Evolutionary conservation across 108 stramenopile genomes (phyloP), one percentile per base, ranked within the genome.

Genomic region (Fragilariopsis cylindrus): DNA sequence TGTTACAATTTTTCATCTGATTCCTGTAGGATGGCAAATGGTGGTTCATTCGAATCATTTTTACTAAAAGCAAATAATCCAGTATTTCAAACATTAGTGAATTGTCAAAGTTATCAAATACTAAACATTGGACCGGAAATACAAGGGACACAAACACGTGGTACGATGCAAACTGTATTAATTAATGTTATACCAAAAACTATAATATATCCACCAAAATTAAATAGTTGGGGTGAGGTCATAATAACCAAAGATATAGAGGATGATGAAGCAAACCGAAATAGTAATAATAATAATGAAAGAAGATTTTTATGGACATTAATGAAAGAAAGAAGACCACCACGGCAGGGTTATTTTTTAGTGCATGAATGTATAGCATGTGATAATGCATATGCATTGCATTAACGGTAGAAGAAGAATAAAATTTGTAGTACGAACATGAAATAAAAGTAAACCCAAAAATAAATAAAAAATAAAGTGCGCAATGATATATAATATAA

Each of bases 1-100:
- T 93, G 92, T 70, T 93, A 81, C 46, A 73, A 86, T 41, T 93
- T 85, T 78, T 80, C 83, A n/a, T 87, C 85, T 30, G 92, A 93
- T 71, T 65, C 80, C 53, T 89, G 88, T 52, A 81, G 90, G 5
- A 90, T 88, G 43, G 85, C 90, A n/a, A 65, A 81, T 46, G 90
- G 92, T 19, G 89, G 89, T 8, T 85, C 75, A 30, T 58, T 90
- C 30, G 88, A 89, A 45, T 74, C 81, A 12, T 93, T 93, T 73
- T 67, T 86, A 21, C 55, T 72, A n/a, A 87, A 85, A 71, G 90
- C 92, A 7, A 73, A 77, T 46, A 93, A 93, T 72, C 92, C 92
- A 7, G 80, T 86, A 12, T 93, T 93, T 82, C 82, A 81, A 45
- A 80, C 70, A 12, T 76, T 93, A 85, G 87, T 86, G 6, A 57